Evolutionary conservation across 2,329 filamentous ascomycete genomes (phyloP), one percentile per base, ranked within the genome.

Genomic region (Raffaelea albimanens): DNA sequence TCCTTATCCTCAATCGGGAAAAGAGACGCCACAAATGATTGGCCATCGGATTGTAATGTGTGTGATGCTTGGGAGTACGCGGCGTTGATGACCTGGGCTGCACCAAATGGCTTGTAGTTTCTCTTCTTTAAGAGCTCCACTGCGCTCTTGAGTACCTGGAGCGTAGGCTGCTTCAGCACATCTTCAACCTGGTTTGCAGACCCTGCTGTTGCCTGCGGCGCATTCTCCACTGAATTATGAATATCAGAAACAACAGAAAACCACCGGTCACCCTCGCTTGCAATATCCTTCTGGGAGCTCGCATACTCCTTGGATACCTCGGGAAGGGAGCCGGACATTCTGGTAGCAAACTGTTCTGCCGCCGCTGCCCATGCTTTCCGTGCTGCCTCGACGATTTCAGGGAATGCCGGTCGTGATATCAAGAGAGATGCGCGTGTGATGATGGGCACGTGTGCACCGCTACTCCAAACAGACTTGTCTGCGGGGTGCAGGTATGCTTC

Each of bases 291-390:
- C 60, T 95, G 88, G 0, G 87, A 94, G 39, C 73, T 72, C 22
- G 77, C 73, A 55, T 86, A 86, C 18, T 88, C 85, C 52, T 83
- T 83, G 0, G 88, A 89, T 48, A 91, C 81, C 59, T 91, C 88
- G 1, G 90, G 88, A 5, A 87, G 73, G 0, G 88, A 94, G 5
- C 78, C 77, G 46, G 81, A 82, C 48, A 95, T 80, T 34, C 76
- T 73, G 29, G 79, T 70, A 22, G 82, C 69, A n/a, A 95, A 66
- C 0, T 71, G 62, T 1, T 76, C 67, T 0, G 78, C 76, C n/a
- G 88, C 63, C 2, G 68, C 68, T 2, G 69, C 62, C 86, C 87
- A 93, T 53, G 82, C 70, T 3, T 70, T 62, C 16, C 68, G 61
- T 0, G 86, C 67, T 1, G 75, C 67, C 3, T 67, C 55, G 0